Evolutionary conservation across 108 stramenopile species (phyloP).

Genomic region (Aurantiochytrium sp.): DNA sequence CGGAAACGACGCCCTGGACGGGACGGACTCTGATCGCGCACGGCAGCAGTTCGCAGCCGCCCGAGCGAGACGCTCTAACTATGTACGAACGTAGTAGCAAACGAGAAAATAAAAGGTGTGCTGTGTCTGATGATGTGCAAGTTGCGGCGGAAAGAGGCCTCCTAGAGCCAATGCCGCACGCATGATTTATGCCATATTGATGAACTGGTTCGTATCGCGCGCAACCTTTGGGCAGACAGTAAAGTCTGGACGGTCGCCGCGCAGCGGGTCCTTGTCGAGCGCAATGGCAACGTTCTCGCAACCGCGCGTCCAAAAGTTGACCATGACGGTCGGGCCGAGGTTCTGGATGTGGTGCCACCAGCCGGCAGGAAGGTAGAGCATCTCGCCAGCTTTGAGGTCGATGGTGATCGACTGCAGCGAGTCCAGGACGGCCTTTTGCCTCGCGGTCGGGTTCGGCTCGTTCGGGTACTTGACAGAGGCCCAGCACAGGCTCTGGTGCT

Average conservation of each 20-base stretch:
- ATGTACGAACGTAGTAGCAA: no score
- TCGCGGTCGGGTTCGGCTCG: neutral
- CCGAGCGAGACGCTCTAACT: no score
- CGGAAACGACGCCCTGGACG: no score
- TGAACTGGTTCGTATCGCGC: neutral
- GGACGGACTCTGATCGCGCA: no score
- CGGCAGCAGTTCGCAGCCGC: no score
- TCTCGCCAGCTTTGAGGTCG: slow-evolving; percentile 9
- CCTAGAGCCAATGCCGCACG: no score
- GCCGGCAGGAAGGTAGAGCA: slow-evolving; percentile 31
- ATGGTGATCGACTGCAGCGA: slow-evolving; percentile 14
- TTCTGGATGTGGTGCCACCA: slow-evolving; percentile 26
- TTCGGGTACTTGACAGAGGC: slow-evolving; percentile 20
- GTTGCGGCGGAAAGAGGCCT: no score
- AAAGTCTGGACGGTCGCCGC: neutral
- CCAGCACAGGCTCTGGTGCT: slow-evolving; percentile 31
- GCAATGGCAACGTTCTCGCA: slow-evolving; percentile 21
- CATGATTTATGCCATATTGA: neutral
- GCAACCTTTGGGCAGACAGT: neutral
- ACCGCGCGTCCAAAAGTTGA: slow-evolving; percentile 25
- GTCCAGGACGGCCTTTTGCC: neutral
- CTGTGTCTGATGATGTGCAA: no score
- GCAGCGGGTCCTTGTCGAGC: slow-evolving; percentile 12
- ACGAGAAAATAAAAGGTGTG: no score
- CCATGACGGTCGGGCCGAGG: neutral